Percentiles rank a stretch among this genome's conserved stretches.
These are phyloP conservation scores for Leucogyrophana mollusca DNA, from an alignment of 768 basidiomycete species.

Conservation along the genomic window DNA sequence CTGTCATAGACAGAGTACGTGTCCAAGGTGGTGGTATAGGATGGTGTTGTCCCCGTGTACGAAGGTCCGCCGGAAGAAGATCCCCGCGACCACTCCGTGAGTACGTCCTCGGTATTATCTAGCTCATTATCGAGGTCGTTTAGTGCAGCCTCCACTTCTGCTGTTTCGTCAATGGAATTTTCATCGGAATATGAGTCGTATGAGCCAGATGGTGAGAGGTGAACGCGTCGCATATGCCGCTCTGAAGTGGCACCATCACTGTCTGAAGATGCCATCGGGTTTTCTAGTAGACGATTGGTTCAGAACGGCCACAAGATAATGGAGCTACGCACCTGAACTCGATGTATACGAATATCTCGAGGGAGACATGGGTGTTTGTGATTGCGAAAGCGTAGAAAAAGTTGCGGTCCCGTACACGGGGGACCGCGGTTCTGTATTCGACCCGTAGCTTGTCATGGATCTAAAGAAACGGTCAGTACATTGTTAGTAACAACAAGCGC, in stretches of 20 bases:
- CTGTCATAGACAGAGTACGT: constrained; percentile 37
- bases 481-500: constrained; percentile 12
- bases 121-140: constrained; percentile 67
- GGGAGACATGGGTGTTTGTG: constrained; percentile 56
- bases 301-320: neutral
- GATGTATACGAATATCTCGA: constrained; percentile 58
- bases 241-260: constrained; percentile 44
- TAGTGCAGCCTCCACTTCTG: constrained; percentile 67
- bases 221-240: constrained; percentile 49
- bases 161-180: constrained; percentile 43
- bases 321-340: constrained; percentile 45
- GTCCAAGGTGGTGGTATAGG: constrained; percentile 36
- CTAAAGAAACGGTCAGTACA: constrained; percentile 24
- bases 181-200: constrained; percentile 61
- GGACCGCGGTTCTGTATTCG: constrained; percentile 51
- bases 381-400: constrained; percentile 48
- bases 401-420: constrained; percentile 62
- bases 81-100: constrained; percentile 63
- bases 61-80: constrained; percentile 30
- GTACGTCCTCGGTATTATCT: constrained; percentile 61
- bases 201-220: constrained; percentile 49
- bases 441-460: constrained; percentile 38
- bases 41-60: constrained; percentile 30
- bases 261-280: constrained; percentile 48
- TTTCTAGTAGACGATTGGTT: constrained; percentile 30